Evolutionary conservation across 164 flowering plant species (phyloP).

Genomic region (Umbilicus rupestris): DNA sequence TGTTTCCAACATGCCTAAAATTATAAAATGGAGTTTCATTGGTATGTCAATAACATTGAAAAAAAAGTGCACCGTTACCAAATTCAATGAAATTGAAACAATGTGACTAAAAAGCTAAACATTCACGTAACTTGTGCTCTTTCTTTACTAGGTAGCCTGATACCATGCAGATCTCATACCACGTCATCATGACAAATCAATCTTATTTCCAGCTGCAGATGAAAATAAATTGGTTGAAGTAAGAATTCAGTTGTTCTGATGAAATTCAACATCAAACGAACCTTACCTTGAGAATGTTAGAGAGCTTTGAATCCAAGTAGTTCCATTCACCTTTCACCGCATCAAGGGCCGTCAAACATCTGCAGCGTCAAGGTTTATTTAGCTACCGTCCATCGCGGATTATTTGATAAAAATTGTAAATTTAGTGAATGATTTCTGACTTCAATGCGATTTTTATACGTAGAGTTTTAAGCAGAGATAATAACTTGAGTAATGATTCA

Average conservation of each 20-base stretch:
- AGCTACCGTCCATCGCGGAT: background rate
- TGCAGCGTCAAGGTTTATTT: background rate
- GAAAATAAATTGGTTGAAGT: background rate
- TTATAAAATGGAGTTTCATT: too few relatives aligned
- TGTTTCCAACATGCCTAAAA: too few relatives aligned
- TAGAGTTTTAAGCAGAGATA: background rate
- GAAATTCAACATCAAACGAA: too few relatives aligned
- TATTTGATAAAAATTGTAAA: background rate
- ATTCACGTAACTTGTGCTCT: too few relatives aligned
- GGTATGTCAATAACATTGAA: too few relatives aligned
- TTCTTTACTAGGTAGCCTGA: too few relatives aligned
- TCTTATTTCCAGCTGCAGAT: background rate
- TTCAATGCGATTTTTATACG: background rate
- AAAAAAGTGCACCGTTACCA: too few relatives aligned
- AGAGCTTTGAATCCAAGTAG: background rate
- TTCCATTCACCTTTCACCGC: background rate
- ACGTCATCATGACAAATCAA: constrained; percentile 1
- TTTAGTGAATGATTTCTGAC: background rate
- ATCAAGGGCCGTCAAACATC: background rate
- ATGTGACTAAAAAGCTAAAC: too few relatives aligned
- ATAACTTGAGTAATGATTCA: background rate
- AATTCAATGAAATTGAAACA: too few relatives aligned
- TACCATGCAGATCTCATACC: background rate
- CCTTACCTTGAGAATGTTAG: constrained; percentile 5
- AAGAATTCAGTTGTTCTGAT: background rate